Percentiles rank a stretch among this genome's conserved stretches.
phyloP scores from a whole-genome alignment of 306 rosid genomes.

The Quercus mongolica region DNA sequence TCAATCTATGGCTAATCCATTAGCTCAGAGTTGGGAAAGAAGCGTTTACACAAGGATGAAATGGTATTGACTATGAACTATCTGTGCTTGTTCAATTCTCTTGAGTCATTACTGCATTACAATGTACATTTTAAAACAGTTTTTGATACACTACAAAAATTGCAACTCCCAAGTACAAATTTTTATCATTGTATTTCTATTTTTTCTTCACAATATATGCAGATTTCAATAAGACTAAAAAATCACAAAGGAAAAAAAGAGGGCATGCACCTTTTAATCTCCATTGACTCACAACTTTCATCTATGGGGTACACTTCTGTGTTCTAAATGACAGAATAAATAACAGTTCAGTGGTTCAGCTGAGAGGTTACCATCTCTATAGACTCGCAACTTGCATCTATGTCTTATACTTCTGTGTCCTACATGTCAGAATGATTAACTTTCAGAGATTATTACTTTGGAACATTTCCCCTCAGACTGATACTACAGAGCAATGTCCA shows the following conservation, averaged over 20 bases:
- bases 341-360: not conserved
- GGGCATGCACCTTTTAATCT: not conserved
- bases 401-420: slow-evolving; percentile 2
- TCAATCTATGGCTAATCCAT: not conserved
- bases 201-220: not conserved
- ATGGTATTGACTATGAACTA: no score
- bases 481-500: slow-evolving; percentile 14
- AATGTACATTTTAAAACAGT: no score
- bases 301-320: not conserved
- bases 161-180: not conserved
- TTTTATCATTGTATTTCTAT: not conserved
- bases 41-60: no score
- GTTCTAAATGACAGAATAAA: slow-evolving; percentile 4
- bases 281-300: slow-evolving; percentile 5
- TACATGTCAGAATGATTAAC: not conserved
- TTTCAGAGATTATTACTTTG: not conserved
- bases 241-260: not conserved
- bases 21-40: no score
- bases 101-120: no score
- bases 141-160: not conserved
- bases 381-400: slow-evolving; percentile 4
- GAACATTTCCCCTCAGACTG: slow-evolving; percentile 3
- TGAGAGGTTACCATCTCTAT: no score
- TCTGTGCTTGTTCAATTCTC: no score
- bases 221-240: not conserved